Conservation (phyloP, 345 rosid species). For the Cardiospermum halicacabum region DNA sequence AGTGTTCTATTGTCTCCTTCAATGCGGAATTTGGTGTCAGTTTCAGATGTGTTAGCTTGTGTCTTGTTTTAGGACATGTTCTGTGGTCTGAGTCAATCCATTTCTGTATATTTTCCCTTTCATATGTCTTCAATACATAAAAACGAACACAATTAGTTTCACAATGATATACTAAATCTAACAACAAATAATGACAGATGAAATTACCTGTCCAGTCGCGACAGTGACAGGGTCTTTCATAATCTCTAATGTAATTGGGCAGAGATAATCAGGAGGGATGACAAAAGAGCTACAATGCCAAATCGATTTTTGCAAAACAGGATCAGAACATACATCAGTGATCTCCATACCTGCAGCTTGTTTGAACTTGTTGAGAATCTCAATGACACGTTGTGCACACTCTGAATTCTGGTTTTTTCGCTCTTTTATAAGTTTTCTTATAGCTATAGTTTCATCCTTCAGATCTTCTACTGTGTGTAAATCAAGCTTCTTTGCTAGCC, state of each 20-base stretch:
- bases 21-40: slow-evolving; percentile 68
- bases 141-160: slow-evolving; percentile 1
- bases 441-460: slow-evolving; percentile 50
- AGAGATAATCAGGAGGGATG: slow-evolving; percentile 73
- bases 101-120: slow-evolving; percentile 63
- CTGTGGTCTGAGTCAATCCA: slow-evolving; percentile 68
- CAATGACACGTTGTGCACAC: slow-evolving; percentile 43
- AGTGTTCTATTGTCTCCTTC: slow-evolving; percentile 55
- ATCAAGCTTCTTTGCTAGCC: slow-evolving; percentile 73
- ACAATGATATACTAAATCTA: background rate
- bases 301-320: slow-evolving; percentile 26
- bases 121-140: slow-evolving; percentile 45
- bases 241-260: slow-evolving; percentile 76
- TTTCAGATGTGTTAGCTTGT: slow-evolving; percentile 47
- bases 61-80: slow-evolving; percentile 75
- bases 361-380: slow-evolving; percentile 65
- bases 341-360: slow-evolving; percentile 51
- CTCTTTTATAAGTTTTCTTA: slow-evolving; percentile 40
- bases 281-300: slow-evolving; percentile 39
- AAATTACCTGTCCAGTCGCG: slow-evolving; percentile 71
- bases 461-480: slow-evolving; percentile 49
- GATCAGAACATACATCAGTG: slow-evolving; percentile 33
- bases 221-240: slow-evolving; percentile 80
- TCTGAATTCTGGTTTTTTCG: slow-evolving; percentile 36
- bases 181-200: background rate